Base-by-base conservation (phyloP, 2,329 filamentous ascomycete genomes). In the Ceratocystis colombiana region DNA sequence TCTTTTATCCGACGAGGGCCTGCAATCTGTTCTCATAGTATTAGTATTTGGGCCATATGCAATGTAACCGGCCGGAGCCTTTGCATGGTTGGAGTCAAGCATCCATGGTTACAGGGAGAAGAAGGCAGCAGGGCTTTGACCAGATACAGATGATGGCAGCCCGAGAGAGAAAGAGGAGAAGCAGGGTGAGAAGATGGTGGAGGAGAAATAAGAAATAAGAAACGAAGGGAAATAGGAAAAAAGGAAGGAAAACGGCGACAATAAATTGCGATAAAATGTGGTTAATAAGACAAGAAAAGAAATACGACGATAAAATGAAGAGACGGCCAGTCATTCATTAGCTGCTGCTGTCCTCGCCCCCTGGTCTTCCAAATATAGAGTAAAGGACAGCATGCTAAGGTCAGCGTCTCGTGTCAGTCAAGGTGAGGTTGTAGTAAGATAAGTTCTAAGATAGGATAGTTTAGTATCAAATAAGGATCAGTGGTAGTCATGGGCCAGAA, bases 371-470 rank as follows among this genome's bases (percentile, higher is more conserved):
- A 30, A 22, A 28, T 25, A 30, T 17, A 57, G 28, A 57, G 53
- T 1, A 25, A 57, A 30, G 30, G 25, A 28, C 22, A 57, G 53
- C 17, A 7, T 17, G 8, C 15, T 33, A 6, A 57, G 25, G 25
- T 57, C 22, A 57, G 53, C 25, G 28, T 30, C 10, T 33, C 10
- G 37, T 41, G 37, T 41, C 37, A 50, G 48, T 20, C 48, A 22
- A 25, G 48, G 48, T 50, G 53, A 57, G 22, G 53, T 57, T 57
- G 10, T 17, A 57, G 53, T 57, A 28, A 57, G 53, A 28, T 10
- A 8, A 22, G 28, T 15, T 10, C 22, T 2, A 33, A 15, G 22
- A 57, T 30, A 17, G 22, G 22, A 57, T 30, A 17, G 22, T 12
- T 33, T 17, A 7, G 22, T 5, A 17, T 7, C 12, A 7, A 17